These are phyloP conservation scores for Phytophthora ohioensis DNA, from an alignment of 352 stramenopile species.

Conservation along the genomic window DNA sequence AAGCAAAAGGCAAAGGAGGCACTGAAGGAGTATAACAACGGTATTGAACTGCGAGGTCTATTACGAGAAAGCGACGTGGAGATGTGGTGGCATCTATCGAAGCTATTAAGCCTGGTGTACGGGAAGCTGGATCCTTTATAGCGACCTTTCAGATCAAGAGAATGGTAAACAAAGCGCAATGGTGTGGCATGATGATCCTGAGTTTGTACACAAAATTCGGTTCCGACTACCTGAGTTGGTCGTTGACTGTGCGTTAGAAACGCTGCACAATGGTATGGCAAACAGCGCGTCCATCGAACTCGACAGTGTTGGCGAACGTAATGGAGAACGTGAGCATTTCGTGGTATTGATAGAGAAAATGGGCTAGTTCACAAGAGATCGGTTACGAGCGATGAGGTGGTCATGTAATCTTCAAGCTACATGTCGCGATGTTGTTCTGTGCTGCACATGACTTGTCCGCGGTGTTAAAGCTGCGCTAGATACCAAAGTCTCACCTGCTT, in stretches of 20 bases:
- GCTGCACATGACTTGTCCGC: not conserved
- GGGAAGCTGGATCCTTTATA: not conserved
- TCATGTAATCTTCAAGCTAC: not conserved
- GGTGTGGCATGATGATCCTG: not conserved
- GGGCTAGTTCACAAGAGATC: not conserved
- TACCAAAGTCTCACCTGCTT: not conserved
- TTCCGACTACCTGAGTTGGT: not conserved
- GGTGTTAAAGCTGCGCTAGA: not conserved
- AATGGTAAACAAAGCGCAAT: not conserved
- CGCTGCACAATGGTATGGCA: not conserved
- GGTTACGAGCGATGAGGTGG: not conserved
- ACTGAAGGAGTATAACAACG: slow-evolving; percentile 3
- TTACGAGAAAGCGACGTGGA: not conserved
- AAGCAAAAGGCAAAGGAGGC: not conserved
- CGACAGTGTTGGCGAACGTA: not conserved
- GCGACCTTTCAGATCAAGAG: not conserved
- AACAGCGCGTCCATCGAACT: not conserved
- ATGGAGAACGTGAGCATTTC: not conserved
- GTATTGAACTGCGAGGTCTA: slow-evolving; percentile 1
- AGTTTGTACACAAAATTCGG: not conserved
- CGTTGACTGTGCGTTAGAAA: not conserved
- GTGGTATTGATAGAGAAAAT: not conserved
- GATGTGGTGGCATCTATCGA: not conserved
- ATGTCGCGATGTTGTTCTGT: not conserved
- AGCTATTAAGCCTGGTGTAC: not conserved